These are phyloP conservation scores for Ogataea ganodermae DNA, from an alignment of 805 yeast species.

Conservation along the genomic window DNA sequence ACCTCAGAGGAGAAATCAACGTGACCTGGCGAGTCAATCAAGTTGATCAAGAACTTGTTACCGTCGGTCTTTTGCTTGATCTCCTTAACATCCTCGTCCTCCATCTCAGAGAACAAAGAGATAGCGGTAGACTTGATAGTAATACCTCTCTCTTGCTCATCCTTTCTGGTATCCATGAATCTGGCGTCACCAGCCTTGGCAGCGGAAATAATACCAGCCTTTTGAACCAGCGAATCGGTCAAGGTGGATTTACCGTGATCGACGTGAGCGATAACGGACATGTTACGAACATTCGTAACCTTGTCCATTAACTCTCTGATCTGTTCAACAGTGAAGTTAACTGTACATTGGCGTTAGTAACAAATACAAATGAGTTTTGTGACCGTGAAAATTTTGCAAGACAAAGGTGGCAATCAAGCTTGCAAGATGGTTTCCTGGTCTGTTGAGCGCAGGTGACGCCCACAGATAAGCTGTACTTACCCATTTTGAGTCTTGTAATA, in stretches of 20 bases:
- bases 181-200: conserved; percentile 99
- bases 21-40: conserved; percentile 99
- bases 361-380: background rate
- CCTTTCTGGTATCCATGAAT: conserved; percentile 99
- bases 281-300: conserved; percentile 99
- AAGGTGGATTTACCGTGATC: conserved; percentile 99
- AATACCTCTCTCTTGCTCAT: conserved; percentile 99
- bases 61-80: conserved; percentile 93
- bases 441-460: background rate
- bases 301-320: conserved; percentile 99
- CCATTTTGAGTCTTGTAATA: conserved; percentile 23
- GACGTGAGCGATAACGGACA: conserved; percentile 99
- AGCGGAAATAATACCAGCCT: conserved; percentile 99
- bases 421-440: background rate
- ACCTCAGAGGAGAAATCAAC: conserved; percentile 99
- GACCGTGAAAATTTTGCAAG: background rate
- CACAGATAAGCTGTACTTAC: conserved; percentile 14
- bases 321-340: conserved; percentile 75
- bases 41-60: conserved; percentile 93
- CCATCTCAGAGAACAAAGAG: conserved; percentile 88
- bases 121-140: conserved; percentile 99
- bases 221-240: conserved; percentile 98
- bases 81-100: conserved; percentile 81
- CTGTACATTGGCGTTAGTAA: conserved; percentile 26
- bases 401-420: conserved; percentile 1